These are phyloP conservation scores for Auricularia heimuer DNA, from an alignment of 768 basidiomycete genomes.

Conservation along the genomic window DNA sequence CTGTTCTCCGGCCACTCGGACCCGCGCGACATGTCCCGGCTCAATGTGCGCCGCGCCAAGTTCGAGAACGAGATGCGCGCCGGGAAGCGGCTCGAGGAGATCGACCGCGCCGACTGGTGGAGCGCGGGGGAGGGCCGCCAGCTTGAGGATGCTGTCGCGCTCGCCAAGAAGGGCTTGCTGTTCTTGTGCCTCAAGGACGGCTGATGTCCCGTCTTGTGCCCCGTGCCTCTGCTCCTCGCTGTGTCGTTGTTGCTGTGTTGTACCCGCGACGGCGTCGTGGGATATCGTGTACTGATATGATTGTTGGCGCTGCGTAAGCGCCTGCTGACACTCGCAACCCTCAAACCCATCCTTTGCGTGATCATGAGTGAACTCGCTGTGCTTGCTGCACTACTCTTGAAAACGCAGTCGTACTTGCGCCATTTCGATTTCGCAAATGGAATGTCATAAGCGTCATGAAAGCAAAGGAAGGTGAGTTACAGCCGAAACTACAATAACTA, in stretches of 20 bases:
- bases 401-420: too few relatives aligned
- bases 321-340: too few relatives aligned
- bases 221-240: background rate
- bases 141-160: constrained; percentile 70
- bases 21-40: constrained; percentile 65
- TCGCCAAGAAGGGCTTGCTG: constrained; percentile 71
- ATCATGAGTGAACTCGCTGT: too few relatives aligned
- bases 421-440: too few relatives aligned
- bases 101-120: constrained; percentile 57
- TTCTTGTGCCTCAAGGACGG: constrained; percentile 47
- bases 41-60: constrained; percentile 57
- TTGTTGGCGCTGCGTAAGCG: too few relatives aligned
- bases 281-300: background rate
- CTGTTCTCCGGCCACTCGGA: constrained; percentile 86
- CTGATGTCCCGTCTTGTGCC: background rate
- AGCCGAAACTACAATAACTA: too few relatives aligned
- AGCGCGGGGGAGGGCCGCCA: constrained; percentile 63
- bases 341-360: too few relatives aligned
- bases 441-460: too few relatives aligned
- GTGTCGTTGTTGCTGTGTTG: background rate
- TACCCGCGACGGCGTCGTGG: background rate
- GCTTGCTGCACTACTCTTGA: too few relatives aligned
- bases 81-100: constrained; percentile 25
- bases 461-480: too few relatives aligned
- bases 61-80: constrained; percentile 60